Conservation (phyloP, 164 flowering plant genomes). For the Piper longum region DNA sequence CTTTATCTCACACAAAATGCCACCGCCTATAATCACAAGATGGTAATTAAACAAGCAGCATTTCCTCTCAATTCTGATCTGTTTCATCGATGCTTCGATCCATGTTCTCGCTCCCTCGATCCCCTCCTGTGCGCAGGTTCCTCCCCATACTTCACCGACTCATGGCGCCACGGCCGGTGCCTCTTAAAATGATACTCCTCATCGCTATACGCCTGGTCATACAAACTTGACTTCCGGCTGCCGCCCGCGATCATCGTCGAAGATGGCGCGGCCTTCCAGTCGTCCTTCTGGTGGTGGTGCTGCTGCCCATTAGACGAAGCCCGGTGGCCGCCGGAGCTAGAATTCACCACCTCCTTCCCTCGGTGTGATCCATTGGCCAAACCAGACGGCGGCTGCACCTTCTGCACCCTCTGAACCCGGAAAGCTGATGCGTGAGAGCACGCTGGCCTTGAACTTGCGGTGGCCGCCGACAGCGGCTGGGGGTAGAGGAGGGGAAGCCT, state of each 20-base stretch:
- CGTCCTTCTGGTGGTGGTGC: not conserved
- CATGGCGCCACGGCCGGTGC: conserved; percentile 48
- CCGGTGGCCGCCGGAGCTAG: not conserved
- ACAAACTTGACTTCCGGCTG: conserved; percentile 4
- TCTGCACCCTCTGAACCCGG: conserved; percentile 26
- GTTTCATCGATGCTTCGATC: conserved; percentile 6
- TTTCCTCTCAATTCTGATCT: no score
- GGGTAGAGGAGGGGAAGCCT: conserved; percentile 7
- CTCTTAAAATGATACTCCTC: conserved; percentile 83
- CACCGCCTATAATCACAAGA: no score
- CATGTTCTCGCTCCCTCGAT: conserved; percentile 28
- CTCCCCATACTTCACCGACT: conserved; percentile 35
- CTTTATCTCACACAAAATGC: no score
- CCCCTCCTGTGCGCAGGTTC: conserved; percentile 28
- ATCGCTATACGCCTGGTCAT: conserved; percentile 57
- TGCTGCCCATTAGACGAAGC: not conserved
- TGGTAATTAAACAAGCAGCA: no score
- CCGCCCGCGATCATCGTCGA: conserved; percentile 9
- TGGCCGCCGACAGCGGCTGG: conserved; percentile 5
- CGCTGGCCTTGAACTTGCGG: conserved; percentile 50
- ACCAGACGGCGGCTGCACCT: conserved; percentile 13
- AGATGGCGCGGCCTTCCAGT: not conserved
- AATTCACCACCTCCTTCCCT: conserved; percentile 15
- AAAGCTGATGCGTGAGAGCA: conserved; percentile 83
- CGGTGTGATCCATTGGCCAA: conserved; percentile 31